These are phyloP conservation scores for Kalmanozyma brasiliensis DNA, from an alignment of 1,284 basidiomycete genomes.

Conservation along the genomic window DNA sequence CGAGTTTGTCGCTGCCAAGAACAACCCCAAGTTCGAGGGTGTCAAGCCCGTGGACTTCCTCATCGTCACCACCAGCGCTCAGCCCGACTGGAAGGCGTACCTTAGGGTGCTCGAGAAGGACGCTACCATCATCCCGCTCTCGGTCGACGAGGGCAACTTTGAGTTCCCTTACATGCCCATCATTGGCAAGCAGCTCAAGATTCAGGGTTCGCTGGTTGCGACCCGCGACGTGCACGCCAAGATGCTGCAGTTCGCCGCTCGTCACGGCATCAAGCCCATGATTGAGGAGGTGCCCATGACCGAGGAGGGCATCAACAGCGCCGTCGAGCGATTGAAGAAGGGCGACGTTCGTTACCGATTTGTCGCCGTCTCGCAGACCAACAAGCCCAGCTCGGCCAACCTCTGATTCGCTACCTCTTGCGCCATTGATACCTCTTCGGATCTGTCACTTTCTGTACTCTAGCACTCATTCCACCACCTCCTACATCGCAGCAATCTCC, in stretches of 20 bases:
- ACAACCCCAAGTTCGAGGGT: constrained; percentile 55
- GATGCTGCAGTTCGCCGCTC: constrained; percentile 61
- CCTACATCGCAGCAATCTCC: constrained; percentile 5
- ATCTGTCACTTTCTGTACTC: neutral
- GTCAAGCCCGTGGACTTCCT: constrained; percentile 58
- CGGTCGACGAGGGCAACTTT: constrained; percentile 43
- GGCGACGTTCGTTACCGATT: constrained; percentile 64
- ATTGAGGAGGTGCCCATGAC: constrained; percentile 65
- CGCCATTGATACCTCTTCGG: constrained; percentile 2
- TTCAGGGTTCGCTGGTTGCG: constrained; percentile 60
- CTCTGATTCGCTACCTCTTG: constrained; percentile 7
- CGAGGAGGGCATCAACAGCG: constrained; percentile 59
- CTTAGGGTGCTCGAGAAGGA: constrained; percentile 53
- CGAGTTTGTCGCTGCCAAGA: constrained; percentile 61
- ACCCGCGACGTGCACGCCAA: constrained; percentile 51
- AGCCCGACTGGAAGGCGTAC: constrained; percentile 62
- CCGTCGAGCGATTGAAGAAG: constrained; percentile 57
- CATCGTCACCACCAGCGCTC: constrained; percentile 58
- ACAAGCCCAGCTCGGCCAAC: constrained; percentile 40
- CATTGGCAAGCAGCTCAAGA: constrained; percentile 54
- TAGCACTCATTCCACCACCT: neutral
- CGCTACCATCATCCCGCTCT: constrained; percentile 60
- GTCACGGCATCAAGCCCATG: constrained; percentile 54
- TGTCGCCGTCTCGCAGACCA: constrained; percentile 54
- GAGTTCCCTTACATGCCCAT: constrained; percentile 57